Evolutionary conservation across 2,329 filamentous ascomycete genomes (phyloP), one percentile per base, ranked within the genome.

Genomic region (Ceratocystis alfenasii): DNA sequence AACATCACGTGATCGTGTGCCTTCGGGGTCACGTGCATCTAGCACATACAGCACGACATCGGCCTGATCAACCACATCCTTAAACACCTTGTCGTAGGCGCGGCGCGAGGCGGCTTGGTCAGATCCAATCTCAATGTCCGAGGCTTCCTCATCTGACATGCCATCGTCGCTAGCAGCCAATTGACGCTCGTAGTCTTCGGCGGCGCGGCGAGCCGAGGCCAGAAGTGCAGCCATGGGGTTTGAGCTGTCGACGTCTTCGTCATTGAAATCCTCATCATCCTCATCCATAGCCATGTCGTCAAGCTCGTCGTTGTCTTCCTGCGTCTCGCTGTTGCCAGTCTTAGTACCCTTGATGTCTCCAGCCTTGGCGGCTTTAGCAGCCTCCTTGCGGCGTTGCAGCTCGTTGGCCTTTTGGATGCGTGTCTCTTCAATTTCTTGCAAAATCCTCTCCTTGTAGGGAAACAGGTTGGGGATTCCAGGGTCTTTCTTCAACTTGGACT

Each of bases 401-500:
- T 96, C 90, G 73, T 96, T 91, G 69, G 85, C 85, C 79, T 93
- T 96, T 75, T 83, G 79, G 70, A 87, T 79, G 73, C 88, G 88
- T 72, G 85, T 87, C 77, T 96, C 90, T 78, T 99, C 94, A 71
- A 99, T 95, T 76, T 99, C 91, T 67, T 92, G 86, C 44, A 99
- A 83, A 33, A 99, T 83, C 80, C 88, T 92, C 75, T 96, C 92
- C 79, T 99, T 99, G 81, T 94, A 96, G 0, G 94, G 94, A 78
- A 96, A 99, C 45, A 96, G 78, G 74, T 97, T 99, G 50, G 94
- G 94, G 69, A 99, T 96, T 62, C 94, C 94, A 28, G 93, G 94
- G 72, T 99, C 94, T 79, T 97, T 99, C 84, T 96, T 97, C 71
- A 96, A 75, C 75, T 91, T 89, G 68, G 90, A 92, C 71, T 89